Conservation (phyloP, 164 flowering plant genomes). For the Kingdonia uniflora region DNA sequence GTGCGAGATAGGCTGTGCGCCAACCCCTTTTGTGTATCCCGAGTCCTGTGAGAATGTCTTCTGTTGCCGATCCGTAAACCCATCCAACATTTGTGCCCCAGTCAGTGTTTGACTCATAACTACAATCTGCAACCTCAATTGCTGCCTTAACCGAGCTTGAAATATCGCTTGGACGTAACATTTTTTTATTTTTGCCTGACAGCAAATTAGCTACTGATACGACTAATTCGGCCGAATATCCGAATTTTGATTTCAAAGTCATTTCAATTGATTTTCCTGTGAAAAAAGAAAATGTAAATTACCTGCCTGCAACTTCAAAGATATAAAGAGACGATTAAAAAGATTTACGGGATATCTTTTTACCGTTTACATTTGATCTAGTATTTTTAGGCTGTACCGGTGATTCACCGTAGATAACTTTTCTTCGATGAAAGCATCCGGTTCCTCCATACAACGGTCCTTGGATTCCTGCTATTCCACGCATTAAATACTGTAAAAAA, state of each 20-base stretch:
- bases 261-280: neutral
- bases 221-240: conserved; percentile 23
- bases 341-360: too few relatives aligned
- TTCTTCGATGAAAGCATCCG: conserved; percentile 45
- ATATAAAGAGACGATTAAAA: too few relatives aligned
- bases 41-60: conserved; percentile 47
- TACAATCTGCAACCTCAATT: conserved; percentile 23
- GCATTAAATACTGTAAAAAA: conserved; percentile 8
- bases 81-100: conserved; percentile 63
- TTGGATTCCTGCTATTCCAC: conserved; percentile 37
- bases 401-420: conserved; percentile 41
- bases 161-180: conserved; percentile 2
- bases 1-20: conserved; percentile 17
- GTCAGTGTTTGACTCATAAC: conserved; percentile 31
- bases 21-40: conserved; percentile 45
- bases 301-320: too few relatives aligned
- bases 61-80: conserved; percentile 45
- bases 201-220: conserved; percentile 18
- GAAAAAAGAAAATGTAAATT: neutral
- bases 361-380: too few relatives aligned
- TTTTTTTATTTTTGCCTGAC: conserved; percentile 8
- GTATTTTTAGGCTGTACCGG: conserved; percentile 13
- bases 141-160: conserved; percentile 27
- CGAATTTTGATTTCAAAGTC: conserved; percentile 15
- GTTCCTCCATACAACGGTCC: conserved; percentile 44